Evolutionary conservation across 1,139 yeast genomes (phyloP).

Genomic region (Magnusiomyces suaveolens): DNA sequence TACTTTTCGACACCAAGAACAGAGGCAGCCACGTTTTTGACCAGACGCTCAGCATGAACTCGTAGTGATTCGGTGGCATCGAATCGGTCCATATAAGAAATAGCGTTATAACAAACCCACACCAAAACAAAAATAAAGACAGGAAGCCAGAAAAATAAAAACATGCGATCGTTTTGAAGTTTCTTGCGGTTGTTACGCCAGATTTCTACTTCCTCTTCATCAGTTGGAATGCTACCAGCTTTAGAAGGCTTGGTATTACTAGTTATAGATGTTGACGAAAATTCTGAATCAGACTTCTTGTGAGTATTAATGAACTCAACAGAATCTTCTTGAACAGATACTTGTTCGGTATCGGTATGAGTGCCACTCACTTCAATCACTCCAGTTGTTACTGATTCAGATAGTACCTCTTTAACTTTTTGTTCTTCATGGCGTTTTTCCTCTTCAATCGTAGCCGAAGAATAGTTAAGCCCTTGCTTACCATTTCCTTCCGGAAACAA

Average conservation of each 20-base stretch:
- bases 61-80: background rate
- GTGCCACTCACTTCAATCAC: too few species aligned
- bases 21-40: background rate
- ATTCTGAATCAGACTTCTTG: too few species aligned
- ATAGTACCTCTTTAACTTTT: background rate
- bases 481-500: constrained; percentile 56
- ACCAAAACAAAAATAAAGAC: constrained; percentile 25
- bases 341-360: constrained; percentile 9
- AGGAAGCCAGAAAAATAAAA: constrained; percentile 62
- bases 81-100: constrained; percentile 14
- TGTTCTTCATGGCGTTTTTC: constrained; percentile 5
- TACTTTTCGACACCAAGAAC: background rate
- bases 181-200: constrained; percentile 37
- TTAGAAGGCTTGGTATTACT: too few species aligned
- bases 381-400: too few species aligned
- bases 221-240: constrained; percentile 12
- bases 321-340: too few species aligned
- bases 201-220: constrained; percentile 23
- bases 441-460: constrained; percentile 20
- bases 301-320: too few species aligned
- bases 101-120: constrained; percentile 18
- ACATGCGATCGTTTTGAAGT: constrained; percentile 71
- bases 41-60: background rate
- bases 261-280: too few species aligned
- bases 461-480: constrained; percentile 35